Percentiles rank a stretch among this genome's conserved stretches.
These are phyloP conservation scores for Metarhizium rileyi DNA, from an alignment of 2,329 filamentous ascomycete species.

Conservation along the genomic window DNA sequence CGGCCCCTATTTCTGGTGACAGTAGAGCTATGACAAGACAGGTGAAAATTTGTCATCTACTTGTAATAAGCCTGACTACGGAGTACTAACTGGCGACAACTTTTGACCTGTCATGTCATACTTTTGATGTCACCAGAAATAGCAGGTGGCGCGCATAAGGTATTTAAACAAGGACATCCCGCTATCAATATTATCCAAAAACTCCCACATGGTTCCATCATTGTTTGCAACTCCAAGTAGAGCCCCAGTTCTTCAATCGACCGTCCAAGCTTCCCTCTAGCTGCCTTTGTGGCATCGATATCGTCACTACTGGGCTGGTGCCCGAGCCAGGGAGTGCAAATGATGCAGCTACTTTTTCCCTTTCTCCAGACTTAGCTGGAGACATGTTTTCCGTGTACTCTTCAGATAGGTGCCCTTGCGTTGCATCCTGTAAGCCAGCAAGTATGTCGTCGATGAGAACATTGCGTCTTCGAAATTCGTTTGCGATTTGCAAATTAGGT, in stretches of 20 bases:
- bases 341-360: conserved; percentile 8
- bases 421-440: conserved; percentile 11
- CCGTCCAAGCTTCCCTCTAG: conserved; percentile 3
- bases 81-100: too few species aligned
- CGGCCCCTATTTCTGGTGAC: too few species aligned
- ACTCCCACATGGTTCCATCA: background rate
- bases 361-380: conserved; percentile 2
- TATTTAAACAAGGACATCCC: too few species aligned
- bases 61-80: too few species aligned
- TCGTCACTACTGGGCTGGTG: conserved; percentile 9
- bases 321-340: conserved; percentile 15
- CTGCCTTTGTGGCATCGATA: conserved; percentile 1
- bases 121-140: too few species aligned
- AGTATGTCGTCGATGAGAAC: conserved; percentile 16
- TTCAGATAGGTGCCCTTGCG: conserved; percentile 5
- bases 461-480: conserved; percentile 11
- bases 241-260: conserved; percentile 13
- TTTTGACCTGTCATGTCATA: too few species aligned
- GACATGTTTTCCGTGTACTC: conserved; percentile 1
- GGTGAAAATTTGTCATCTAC: too few species aligned
- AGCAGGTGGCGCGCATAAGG: too few species aligned
- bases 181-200: background rate
- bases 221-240: conserved; percentile 11
- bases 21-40: too few species aligned
- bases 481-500: conserved; percentile 18